Base-by-base conservation (phyloP, 129 eudicot species). In the Rutidosis leptorrhynchoides region DNA sequence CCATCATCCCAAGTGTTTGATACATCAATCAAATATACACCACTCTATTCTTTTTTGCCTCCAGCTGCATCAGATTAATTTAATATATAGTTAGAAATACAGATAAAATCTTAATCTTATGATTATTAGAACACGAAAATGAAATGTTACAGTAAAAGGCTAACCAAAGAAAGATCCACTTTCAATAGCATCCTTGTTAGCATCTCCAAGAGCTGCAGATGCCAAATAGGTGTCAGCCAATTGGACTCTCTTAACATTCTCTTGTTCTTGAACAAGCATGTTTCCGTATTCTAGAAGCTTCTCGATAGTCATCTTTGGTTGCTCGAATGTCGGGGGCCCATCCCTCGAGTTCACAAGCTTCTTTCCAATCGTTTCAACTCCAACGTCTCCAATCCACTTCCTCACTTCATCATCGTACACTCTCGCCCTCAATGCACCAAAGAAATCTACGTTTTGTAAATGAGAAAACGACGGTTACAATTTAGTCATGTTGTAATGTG, bases 331-430 rank as follows among this genome's bases (percentile, higher is more conserved):
- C 1, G 96, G 96, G 1, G 98, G 96, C 43, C 96, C 98, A 0
- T 88, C 89, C 78, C 65, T 85, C 7, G 98, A 92, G 98, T 92
- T 92, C 81, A 92, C 96, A 1, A 92, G 96, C 79, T 69, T 92
- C 86, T 87, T 88, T n/a, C 96, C 95, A 2, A 92, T 77, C 2
- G 1, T 7, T 0, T 92, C 84, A 24, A 88, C 79, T 29, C 98
- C 98, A 22, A 80, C 74, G 0, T 75, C 80, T 14, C 68, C 65
- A 4, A 88, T 78, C 95, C 95, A 92, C 75, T 88, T 81, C 80
- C 98, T 82, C 78, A 92, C 98, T 63, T 85, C 96, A 37, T 92
- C 98, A 20, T 92, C 98, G 61, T 92, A 92, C 73, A 92, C 98
- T 77, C 98, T 79, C 1, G 98, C 90, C 91, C 98, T 92, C 90